Base-by-base conservation (phyloP, 1,139 yeast species). In the Hemisphaericaspora subhashii region DNA sequence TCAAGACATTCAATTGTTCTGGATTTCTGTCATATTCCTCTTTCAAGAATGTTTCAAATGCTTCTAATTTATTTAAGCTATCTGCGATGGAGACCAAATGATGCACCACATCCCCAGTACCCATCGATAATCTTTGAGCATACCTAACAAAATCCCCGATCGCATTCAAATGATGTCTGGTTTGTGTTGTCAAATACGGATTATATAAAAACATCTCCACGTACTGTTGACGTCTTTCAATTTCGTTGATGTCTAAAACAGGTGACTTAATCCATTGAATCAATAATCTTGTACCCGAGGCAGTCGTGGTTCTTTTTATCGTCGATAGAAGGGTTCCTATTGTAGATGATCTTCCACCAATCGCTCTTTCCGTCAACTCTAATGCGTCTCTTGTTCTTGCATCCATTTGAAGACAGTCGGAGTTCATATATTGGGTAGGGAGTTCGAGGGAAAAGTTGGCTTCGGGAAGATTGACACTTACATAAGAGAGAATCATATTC, bases 221-320 rank as follows among this genome's bases (percentile, higher is more conserved):
- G 33, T 81, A 66, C 8, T 68, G 66, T 44, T 87, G 95, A 23
- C 99, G 70, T 14, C 58, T 52, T 17, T 60, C 58, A 16, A 92
- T 79, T 44, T 77, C 84, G 0, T 55, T 52, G 0, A 77, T 51
- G 49, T 83, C 77, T 4, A 85, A 68, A 0, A 86, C 72, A 0
- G 99, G 99, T 0, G 90, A 81, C 15, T 86, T 73, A 3, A 92
- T 62, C 97, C 98, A 89, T 39, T 83, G 82, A 3, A 83, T 75
- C 14, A 92, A 64, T 16, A 86, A 55, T 35, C 98, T 67, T 0
- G 95, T 67, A 0, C 98, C 98, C 0, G 95, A 80, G 1, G 83
- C 74, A 0, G 98, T 88, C 2, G 77, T 77, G 0, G 98, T 92
- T 40, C 84, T 65, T 42, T 79, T 77, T 7, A 92, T 74, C 0